Base-by-base conservation (phyloP, 2,329 filamentous ascomycete genomes). In the Allantophomopsis lycopodina region DNA sequence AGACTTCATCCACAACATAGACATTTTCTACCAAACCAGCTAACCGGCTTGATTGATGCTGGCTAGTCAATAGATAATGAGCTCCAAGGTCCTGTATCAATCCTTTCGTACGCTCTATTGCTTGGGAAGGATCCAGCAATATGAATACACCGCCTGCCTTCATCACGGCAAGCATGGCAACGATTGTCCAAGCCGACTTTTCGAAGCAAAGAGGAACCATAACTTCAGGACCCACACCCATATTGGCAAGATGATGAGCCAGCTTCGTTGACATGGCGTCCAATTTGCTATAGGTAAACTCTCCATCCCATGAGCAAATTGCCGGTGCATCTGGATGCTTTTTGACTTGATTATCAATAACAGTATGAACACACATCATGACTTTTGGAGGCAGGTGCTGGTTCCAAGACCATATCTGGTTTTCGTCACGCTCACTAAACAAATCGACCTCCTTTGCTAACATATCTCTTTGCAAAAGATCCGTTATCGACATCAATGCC, bases 91-190 rank as follows among this genome's bases (percentile, higher is more conserved):
- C 34, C 3, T 17, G 32, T 17, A 47, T 21, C 6, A 48, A 32
- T 11, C 12, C 37, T 18, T 33, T 16, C 7, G 47, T 30, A 13
- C 40, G 39, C 8, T 30, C 20, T 14, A 32, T 28, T 34, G 45
- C 40, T 14, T 42, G 35, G 2, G 32, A n/a, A 8, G 42, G 41
- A 23, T 56, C 50, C 7, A 57, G 36, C 5, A 51, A 46, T 33
- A 58, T 50, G 28, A 49, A 56, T 3, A 45, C 50, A 14, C 44
- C 49, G 11, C 53, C 53, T 31, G 50, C 46, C 37, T 50, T 49
- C 23, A 54, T 36, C 3, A 55, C 45, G 36, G 42, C 47, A 15
- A 55, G 39, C 50, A 53, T 51, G 6, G 48, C 46, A 12, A 51
- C 40, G 14, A 48, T 37, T 30, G 47, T 42, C 16, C 41, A 50